These are phyloP conservation scores for Boletus sp. DNA, from an alignment of 1,284 basidiomycete genomes.

Conservation along the genomic window DNA sequence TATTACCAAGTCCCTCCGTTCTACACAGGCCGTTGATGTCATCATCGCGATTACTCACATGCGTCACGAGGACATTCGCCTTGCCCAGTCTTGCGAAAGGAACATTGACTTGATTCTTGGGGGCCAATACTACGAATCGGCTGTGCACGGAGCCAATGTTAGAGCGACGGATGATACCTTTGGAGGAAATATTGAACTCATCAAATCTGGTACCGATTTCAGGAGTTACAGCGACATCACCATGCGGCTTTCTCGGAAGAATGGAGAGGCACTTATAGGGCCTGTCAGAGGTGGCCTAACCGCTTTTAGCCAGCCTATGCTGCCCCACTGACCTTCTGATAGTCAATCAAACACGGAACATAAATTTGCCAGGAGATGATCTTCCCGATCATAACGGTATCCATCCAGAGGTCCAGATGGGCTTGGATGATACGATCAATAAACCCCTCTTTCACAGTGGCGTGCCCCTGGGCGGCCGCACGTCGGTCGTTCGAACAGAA, in stretches of 20 bases:
- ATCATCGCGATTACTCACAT: slow-evolving; percentile 17
- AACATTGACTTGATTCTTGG: slow-evolving; percentile 13
- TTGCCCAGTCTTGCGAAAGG: slow-evolving; percentile 1
- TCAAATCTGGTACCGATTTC: slow-evolving; percentile 11
- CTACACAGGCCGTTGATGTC: slow-evolving; percentile 6
- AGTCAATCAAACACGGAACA: slow-evolving; percentile 12
- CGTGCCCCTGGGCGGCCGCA: slow-evolving; percentile 9
- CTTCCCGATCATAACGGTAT: slow-evolving; percentile 10
- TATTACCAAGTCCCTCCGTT: slow-evolving; percentile 11
- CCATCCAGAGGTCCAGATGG: not conserved
- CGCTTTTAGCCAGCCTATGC: not conserved
- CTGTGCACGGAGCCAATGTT: slow-evolving; percentile 10
- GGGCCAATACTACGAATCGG: slow-evolving; percentile 13
- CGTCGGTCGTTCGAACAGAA: slow-evolving; percentile 1
- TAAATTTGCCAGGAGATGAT: not conserved
- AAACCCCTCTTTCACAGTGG: slow-evolving; percentile 4
- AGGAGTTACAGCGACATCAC: slow-evolving; percentile 9
- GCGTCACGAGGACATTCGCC: slow-evolving; percentile 12
- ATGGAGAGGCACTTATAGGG: not conserved
- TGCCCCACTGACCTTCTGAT: not conserved
- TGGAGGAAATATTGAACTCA: slow-evolving; percentile 8
- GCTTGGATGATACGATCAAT: not conserved
- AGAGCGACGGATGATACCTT: not conserved
- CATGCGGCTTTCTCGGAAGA: slow-evolving; percentile 1
- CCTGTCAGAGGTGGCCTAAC: slow-evolving; percentile 5